Evolutionary conservation across 345 rosid genomes (phyloP).

Genomic region (Brassica nigra): DNA sequence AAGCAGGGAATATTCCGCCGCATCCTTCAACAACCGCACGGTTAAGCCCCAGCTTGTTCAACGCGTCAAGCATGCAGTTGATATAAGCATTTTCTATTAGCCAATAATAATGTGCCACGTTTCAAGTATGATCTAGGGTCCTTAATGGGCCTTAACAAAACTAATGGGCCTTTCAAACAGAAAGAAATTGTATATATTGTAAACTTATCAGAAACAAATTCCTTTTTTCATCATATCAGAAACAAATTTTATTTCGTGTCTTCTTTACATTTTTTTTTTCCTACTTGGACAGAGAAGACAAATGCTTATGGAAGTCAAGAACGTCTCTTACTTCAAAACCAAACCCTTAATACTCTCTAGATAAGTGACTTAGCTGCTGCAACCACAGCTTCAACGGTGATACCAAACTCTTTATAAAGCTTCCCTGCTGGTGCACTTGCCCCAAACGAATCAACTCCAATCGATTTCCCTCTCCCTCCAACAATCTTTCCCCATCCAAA

Average conservation of each 20-base stretch:
- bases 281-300: background rate
- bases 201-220: background rate
- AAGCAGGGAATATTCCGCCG: conserved; percentile 75
- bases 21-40: conserved; percentile 83
- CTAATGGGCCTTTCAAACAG: too few relatives aligned
- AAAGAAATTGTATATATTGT: too few relatives aligned
- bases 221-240: background rate
- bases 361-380: conserved; percentile 63
- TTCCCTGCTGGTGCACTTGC: conserved; percentile 94
- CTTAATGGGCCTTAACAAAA: too few relatives aligned
- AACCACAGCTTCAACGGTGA: conserved; percentile 71
- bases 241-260: background rate
- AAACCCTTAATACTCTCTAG: background rate
- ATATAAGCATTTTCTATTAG: conserved; percentile 9
- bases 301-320: background rate
- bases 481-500: conserved; percentile 64
- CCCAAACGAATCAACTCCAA: conserved; percentile 80
- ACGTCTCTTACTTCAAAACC: background rate
- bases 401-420: conserved; percentile 81
- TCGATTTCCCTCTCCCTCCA: conserved; percentile 72
- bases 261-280: background rate
- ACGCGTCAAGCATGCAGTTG: conserved; percentile 86
- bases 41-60: conserved; percentile 67
- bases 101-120: too few relatives aligned
- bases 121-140: too few relatives aligned